Evolutionary conservation across 2,329 filamentous ascomycete species (phyloP), one percentile per base, ranked within the genome.

Genomic region (Colletotrichum tabaci): DNA sequence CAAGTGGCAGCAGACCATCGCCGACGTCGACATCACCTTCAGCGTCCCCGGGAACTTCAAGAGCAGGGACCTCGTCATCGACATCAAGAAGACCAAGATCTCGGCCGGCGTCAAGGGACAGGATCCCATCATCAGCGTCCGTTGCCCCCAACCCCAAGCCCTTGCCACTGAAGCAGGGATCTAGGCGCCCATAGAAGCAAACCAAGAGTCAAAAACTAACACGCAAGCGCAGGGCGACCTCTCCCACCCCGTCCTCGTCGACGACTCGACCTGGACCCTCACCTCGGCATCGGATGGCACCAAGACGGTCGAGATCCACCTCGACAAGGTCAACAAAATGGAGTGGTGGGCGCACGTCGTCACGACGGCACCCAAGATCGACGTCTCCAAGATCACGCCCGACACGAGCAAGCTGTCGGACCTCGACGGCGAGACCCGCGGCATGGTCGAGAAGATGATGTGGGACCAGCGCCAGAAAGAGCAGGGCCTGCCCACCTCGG

Each of bases 381-480:
- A 99, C 84, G 94, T 97, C 46, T 92, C 92, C 77, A 98, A 98
- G 87, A 98, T 99, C 83, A 90, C 92, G 80, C 96, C 96, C 26
- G 96, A 98, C 84, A 95, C 93, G 80, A 95, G 92, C 80, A 97
- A 95, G 82, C 87, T 99, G 78, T 92, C 93, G 68, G 96, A 99
- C 82, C 86, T 99, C 76, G 96, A 98, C 80, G 96, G 96, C 73
- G 93, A 97, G 87, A 99, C 96, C 65, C 90, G 96, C 74, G 90
- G 91, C 71, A 98, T 99, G 96, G 96, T 99, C 55, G 96, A 99
- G 90, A 99, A 99, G 90, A 99, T 99, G 96, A 99, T 99, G 96
- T 99, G 89, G 79, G 96, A 99, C 85, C 96, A 99, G 87, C 88
- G 93, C 76, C 95, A 98, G 86, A 99, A 99, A 90, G 95, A 98